Conservation (phyloP, 2,329 filamentous ascomycete genomes). For the Fusarium nisikadoi region DNA sequence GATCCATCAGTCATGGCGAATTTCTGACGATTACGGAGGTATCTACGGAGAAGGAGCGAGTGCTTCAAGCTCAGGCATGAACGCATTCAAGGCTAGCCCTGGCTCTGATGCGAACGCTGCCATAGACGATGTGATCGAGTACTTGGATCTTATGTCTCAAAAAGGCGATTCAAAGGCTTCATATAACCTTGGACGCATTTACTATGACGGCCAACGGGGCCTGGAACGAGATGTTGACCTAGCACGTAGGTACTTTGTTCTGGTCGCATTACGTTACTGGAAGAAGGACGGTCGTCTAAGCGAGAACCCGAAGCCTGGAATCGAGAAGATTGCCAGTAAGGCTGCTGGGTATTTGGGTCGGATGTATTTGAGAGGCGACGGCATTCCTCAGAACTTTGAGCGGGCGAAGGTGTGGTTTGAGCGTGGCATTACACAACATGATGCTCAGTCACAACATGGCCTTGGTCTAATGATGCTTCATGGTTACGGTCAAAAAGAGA, state of each 20-base stretch:
- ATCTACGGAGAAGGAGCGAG: conserved; percentile 97
- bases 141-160: conserved; percentile 87
- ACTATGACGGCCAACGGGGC: conserved; percentile 86
- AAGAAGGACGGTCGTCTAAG: conserved; percentile 77
- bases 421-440: conserved; percentile 78
- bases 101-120: conserved; percentile 86
- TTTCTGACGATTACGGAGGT: conserved; percentile 90
- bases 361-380: conserved; percentile 91
- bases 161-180: conserved; percentile 91
- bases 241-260: conserved; percentile 83
- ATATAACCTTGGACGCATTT: conserved; percentile 84
- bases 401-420: conserved; percentile 86
- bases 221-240: conserved; percentile 77
- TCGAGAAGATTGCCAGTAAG: conserved; percentile 83
- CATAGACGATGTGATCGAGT: conserved; percentile 94
- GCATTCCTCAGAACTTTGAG: conserved; percentile 80
- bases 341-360: conserved; percentile 87
- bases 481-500: conserved; percentile 76
- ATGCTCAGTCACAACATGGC: conserved; percentile 85
- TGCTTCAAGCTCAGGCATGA: conserved; percentile 84
- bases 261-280: conserved; percentile 86
- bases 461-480: conserved; percentile 85
- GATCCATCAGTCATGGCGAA: conserved; percentile 80
- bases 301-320: conserved; percentile 73
- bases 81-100: conserved; percentile 77